phyloP scores from a whole-genome alignment of 2,329 filamentous ascomycete species.

The Monosporascus sp. region DNA sequence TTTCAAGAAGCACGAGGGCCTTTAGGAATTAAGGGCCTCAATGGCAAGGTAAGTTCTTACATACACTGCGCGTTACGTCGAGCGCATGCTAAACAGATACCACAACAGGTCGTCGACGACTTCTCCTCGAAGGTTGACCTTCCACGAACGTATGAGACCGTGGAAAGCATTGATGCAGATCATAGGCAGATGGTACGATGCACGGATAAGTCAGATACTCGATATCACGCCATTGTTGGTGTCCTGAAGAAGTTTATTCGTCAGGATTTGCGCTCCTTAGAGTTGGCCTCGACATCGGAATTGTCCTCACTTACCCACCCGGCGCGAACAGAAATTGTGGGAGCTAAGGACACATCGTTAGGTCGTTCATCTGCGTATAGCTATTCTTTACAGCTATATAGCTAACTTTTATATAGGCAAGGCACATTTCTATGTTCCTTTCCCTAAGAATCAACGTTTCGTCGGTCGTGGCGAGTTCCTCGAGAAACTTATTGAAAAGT shows the following conservation, averaged over 20 bases:
- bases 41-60: conserved; percentile 24
- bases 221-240: conserved; percentile 24
- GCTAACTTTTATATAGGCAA: no score
- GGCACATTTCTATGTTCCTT: background rate
- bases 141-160: conserved; percentile 25
- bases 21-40: conserved; percentile 28
- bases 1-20: conserved; percentile 32
- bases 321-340: background rate
- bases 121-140: conserved; percentile 35
- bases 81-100: background rate
- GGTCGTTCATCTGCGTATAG: background rate
- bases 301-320: no score
- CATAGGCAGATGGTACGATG: conserved; percentile 34
- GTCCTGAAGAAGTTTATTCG: conserved; percentile 23
- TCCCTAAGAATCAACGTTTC: background rate
- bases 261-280: background rate
- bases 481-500: background rate
- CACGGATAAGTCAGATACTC: conserved; percentile 20
- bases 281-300: background rate
- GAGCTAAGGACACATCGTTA: background rate
- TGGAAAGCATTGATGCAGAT: conserved; percentile 34
- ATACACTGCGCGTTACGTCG: background rate
- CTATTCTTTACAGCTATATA: no score
- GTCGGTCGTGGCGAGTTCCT: background rate
- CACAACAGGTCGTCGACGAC: conserved; percentile 29